Evolutionary conservation across 345 rosid species (phyloP).

Genomic region (Pelargonium nanum): DNA sequence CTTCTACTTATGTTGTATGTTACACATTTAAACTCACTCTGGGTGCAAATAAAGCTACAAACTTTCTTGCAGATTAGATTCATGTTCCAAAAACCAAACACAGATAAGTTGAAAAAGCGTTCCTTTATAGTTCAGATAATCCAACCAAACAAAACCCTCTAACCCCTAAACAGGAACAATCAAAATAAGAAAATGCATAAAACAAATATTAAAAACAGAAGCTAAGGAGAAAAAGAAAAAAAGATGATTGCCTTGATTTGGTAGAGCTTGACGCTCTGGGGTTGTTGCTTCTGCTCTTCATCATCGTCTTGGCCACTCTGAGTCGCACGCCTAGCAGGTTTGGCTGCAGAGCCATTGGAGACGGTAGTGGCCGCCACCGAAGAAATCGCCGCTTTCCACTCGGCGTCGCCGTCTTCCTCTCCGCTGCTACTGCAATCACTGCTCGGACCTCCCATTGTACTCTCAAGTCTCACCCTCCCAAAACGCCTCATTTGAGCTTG

Average conservation of each 20-base stretch:
- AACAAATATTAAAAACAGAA: too few relatives aligned
- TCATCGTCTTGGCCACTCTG: slow-evolving; percentile 14
- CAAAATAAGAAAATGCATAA: background rate
- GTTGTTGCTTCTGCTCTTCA: slow-evolving; percentile 18
- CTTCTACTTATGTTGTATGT: too few relatives aligned
- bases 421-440: slow-evolving; percentile 39
- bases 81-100: background rate
- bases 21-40: too few relatives aligned
- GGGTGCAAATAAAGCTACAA: background rate
- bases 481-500: too few relatives aligned
- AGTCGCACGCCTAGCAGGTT: slow-evolving; percentile 10
- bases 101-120: too few relatives aligned
- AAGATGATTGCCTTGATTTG: slow-evolving; percentile 50
- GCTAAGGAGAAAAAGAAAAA: background rate
- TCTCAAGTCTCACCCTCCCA: too few relatives aligned
- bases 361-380: slow-evolving; percentile 52
- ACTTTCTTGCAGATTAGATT: background rate
- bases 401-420: slow-evolving; percentile 60
- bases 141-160: background rate
- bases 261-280: slow-evolving; percentile 62
- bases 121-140: background rate
- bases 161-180: background rate
- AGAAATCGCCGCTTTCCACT: slow-evolving; percentile 69
- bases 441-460: slow-evolving; percentile 3
- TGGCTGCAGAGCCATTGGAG: slow-evolving; percentile 11